Conservation (phyloP, 495 filamentous ascomycete genomes). For the Talaromyces liani region DNA sequence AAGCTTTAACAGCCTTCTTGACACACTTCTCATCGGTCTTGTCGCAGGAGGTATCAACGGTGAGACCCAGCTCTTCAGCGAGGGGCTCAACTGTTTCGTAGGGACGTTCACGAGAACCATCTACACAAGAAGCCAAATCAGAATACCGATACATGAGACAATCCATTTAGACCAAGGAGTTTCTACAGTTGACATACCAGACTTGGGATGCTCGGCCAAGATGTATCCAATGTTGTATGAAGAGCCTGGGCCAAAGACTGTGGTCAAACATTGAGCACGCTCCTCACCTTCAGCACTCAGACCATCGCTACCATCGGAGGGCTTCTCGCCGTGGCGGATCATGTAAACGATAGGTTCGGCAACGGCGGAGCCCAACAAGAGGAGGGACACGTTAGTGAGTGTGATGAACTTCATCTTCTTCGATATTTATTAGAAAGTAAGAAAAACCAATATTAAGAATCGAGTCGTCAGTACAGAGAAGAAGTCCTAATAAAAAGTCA, state of each 20-base stretch:
- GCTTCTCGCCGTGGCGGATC: conserved; percentile 55
- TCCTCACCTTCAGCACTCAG: conserved; percentile 36
- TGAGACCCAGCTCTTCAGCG: conserved; percentile 41
- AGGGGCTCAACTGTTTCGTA: conserved; percentile 46
- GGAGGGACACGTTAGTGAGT: conserved; percentile 1
- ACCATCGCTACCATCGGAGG: conserved; percentile 31
- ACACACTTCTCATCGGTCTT: conserved; percentile 42
- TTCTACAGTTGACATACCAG: conserved; percentile 17
- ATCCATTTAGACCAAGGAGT: too few relatives aligned
- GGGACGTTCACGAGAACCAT: conserved; percentile 40
- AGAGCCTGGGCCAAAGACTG: conserved; percentile 38
- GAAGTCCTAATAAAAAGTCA: neutral
- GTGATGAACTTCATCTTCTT: conserved; percentile 3
- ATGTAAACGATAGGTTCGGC: conserved; percentile 40
- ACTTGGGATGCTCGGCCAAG: conserved; percentile 42
- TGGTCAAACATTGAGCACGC: conserved; percentile 43
- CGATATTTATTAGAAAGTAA: neutral
- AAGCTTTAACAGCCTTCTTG: conserved; percentile 33
- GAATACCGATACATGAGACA: neutral
- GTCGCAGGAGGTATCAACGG: conserved; percentile 41
- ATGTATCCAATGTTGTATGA: conserved; percentile 46
- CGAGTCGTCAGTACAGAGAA: neutral
- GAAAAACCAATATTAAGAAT: too few relatives aligned
- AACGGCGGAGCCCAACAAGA: conserved; percentile 13
- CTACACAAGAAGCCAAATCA: conserved; percentile 19